Evolutionary conservation across 345 rosid species (phyloP).

Genomic region (Citrus trifoliata): DNA sequence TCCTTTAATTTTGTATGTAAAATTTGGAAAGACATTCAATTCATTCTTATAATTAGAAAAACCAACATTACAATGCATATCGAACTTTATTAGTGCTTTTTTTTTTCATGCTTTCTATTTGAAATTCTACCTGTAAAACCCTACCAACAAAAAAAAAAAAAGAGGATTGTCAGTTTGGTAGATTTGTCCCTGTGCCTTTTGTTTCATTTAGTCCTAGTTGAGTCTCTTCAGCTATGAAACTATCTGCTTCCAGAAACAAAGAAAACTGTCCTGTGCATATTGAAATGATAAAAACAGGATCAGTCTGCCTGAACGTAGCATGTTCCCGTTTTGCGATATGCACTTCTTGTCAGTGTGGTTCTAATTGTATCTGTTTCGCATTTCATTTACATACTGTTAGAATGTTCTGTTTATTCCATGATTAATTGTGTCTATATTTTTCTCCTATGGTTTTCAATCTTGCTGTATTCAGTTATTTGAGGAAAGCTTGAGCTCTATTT

Average conservation of each 20-base stretch:
- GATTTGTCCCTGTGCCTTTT: not conserved
- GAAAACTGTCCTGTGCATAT: not conserved
- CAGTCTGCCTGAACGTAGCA: not conserved
- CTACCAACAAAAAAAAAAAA: too few relatives aligned
- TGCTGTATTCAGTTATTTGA: conserved; percentile 15
- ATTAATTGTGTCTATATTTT: not conserved
- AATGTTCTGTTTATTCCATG: not conserved
- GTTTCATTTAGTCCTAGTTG: not conserved
- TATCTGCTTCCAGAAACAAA: not conserved
- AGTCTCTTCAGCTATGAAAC: not conserved
- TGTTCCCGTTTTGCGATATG: not conserved
- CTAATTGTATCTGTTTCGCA: not conserved
- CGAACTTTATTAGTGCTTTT: too few relatives aligned
- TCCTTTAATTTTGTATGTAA: not conserved
- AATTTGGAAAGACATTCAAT: not conserved
- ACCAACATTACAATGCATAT: not conserved
- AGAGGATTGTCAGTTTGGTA: too few relatives aligned
- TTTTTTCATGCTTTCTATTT: not conserved
- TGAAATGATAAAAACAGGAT: not conserved
- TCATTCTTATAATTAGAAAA: not conserved
- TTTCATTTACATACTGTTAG: not conserved
- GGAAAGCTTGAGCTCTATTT: conserved; percentile 40
- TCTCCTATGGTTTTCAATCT: not conserved
- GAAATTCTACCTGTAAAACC: not conserved
- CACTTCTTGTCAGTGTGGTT: not conserved